Base-by-base conservation (phyloP, 495 filamentous ascomycete species). In the Penicillium bovifimosum region DNA sequence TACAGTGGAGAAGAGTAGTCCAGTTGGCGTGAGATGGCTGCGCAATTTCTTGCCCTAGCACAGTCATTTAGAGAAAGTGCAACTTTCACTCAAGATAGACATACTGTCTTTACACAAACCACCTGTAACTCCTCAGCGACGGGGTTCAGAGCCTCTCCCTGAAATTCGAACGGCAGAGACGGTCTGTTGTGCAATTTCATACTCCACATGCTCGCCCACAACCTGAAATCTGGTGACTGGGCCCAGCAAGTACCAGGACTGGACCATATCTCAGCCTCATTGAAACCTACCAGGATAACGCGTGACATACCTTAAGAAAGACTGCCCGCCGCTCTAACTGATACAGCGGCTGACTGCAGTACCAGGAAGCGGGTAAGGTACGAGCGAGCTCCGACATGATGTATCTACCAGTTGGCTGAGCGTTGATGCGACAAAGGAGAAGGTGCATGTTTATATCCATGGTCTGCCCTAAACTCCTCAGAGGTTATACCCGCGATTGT, bases 171-270 rank as follows among this genome's bases (percentile, higher is more conserved):
- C 63, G n/a, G 71, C 76, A 36, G 69, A 63, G 27, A 84, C 61
- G 1, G 64, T 60, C 26, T 76, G 65, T 61, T 81, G 80, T 1
- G 80, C 79, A 36, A 83, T 68, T 45, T 84, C 80, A 59, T 83
- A 84, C 11, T 61, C 52, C 9, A 80, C 70, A 38, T 69, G 67
- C 47, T 78, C 74, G 5, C 69, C 68, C 17, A 68, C 58, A 8
- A 62, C 59, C 38, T 71, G 65, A 60, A 84, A 84, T 50, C 74
- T 62, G 14, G 78, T 81, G 14, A 82, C 68, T 0, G 80, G 80
- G n/a, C 80, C 80, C n/a, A 84, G 71, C 28, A 83, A 67, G 63
- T 84, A 81, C 80, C 80, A 84, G 27, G 80, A 74, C 79, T 83
- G 48, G 36, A 42, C 6, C 17, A 29, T 34, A 9, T 47, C 11